Conservation (phyloP, 2,329 filamentous ascomycete species). For the Calonectria leucothoes region DNA sequence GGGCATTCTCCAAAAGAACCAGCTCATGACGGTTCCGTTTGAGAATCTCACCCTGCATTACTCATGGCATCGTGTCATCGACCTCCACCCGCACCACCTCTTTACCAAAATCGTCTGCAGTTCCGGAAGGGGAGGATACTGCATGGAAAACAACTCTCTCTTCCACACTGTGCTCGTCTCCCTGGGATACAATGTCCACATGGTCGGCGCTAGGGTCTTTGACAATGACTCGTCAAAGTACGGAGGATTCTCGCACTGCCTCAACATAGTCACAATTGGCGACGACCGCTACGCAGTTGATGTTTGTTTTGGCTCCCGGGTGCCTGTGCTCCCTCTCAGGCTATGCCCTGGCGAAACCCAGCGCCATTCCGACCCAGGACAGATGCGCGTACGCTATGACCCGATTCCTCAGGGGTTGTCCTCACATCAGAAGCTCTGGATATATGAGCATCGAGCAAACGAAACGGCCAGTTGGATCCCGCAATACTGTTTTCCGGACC, state of each 20-base stretch:
- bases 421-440: slow-evolving; percentile 8
- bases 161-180: slow-evolving; percentile 53
- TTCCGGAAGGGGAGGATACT: slow-evolving; percentile 20
- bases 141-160: slow-evolving; percentile 25
- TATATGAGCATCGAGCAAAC: slow-evolving; percentile 17
- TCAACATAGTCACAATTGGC: slow-evolving; percentile 67
- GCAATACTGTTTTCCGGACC: slow-evolving; percentile 19
- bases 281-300: slow-evolving; percentile 63
- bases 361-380: slow-evolving; percentile 50
- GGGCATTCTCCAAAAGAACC: slow-evolving; percentile 15
- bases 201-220: slow-evolving; percentile 57
- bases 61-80: slow-evolving; percentile 4
- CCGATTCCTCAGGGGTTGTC: slow-evolving; percentile 6
- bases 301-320: slow-evolving; percentile 69
- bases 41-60: slow-evolving; percentile 26
- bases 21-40: slow-evolving; percentile 22
- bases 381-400: slow-evolving; percentile 56
- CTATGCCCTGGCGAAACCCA: slow-evolving; percentile 45
- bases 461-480: background rate
- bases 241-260: slow-evolving; percentile 59
- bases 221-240: background rate
- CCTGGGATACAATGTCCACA: slow-evolving; percentile 61
- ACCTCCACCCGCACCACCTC: slow-evolving; percentile 4
- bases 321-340: slow-evolving; percentile 45
- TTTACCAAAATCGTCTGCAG: slow-evolving; percentile 16